A percentile compares a stretch with the other conserved stretches of the same genome.
phyloP scores from a whole-genome alignment of 441 rosid genomes.

The Brassica balearica region DNA sequence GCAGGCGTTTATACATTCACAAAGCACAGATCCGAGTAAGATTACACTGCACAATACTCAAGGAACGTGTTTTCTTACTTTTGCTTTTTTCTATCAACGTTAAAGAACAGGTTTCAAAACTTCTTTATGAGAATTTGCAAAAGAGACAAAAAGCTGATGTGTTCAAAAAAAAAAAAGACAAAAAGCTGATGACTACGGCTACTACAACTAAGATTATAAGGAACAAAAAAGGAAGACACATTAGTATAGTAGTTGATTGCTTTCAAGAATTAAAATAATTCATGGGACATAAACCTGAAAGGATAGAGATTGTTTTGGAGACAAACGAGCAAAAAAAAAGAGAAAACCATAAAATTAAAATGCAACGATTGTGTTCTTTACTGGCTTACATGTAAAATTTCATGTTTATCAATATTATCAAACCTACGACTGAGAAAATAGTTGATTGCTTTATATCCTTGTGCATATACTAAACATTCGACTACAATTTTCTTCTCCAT shows the following conservation, averaged over 20 bases:
- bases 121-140: conserved; percentile 34
- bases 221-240: background rate
- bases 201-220: background rate
- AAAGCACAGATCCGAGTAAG: conserved; percentile 40
- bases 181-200: conserved; percentile 30
- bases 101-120: conserved; percentile 11
- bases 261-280: no score
- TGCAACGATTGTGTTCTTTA: no score
- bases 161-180: no score
- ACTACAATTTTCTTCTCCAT: no score
- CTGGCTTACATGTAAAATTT: no score
- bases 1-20: conserved; percentile 29
- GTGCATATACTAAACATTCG: background rate
- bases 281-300: no score
- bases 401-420: no score
- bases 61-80: conserved; percentile 41
- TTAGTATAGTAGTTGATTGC: no score
- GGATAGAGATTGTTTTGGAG: no score
- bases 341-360: no score
- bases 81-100: background rate
- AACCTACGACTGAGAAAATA: no score
- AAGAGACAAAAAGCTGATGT: conserved; percentile 18
- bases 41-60: conserved; percentile 41
- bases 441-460: conserved; percentile 12
- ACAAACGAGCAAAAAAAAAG: no score